Evolutionary conservation across 164 flowering plant species (phyloP).

Genomic region (Umbilicus rupestris): DNA sequence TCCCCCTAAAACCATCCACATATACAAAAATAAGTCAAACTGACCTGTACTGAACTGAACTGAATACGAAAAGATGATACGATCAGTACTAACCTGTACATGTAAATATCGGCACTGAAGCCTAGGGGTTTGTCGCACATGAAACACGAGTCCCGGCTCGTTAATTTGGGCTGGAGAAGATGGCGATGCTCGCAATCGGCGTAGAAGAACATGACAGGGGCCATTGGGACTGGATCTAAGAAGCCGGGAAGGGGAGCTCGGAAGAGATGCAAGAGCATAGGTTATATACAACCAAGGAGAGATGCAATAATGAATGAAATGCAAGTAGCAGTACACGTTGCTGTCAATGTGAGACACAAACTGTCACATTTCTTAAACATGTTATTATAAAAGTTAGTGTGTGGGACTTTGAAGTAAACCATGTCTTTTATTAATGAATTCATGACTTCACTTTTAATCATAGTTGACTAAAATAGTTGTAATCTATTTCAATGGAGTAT

Average conservation of each 20-base stretch:
- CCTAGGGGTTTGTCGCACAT: conserved; percentile 1
- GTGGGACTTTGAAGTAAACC: conserved; percentile 4
- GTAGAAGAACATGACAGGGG: neutral
- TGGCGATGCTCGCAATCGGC: neutral
- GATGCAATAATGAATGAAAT: neutral
- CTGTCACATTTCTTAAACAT: neutral
- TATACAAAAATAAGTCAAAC: neutral
- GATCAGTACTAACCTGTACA: neutral
- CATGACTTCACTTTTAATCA: neutral
- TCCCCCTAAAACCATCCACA: neutral
- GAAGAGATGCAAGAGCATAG: neutral
- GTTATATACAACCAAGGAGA: neutral
- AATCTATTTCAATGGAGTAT: too few species aligned
- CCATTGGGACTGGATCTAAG: neutral
- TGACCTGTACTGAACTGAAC: neutral
- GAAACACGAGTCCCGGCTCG: neutral
- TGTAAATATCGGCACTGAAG: neutral
- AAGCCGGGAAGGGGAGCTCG: neutral
- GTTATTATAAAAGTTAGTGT: neutral
- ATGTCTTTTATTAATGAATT: neutral
- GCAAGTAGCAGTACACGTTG: neutral
- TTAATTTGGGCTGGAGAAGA: neutral
- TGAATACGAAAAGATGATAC: too few species aligned
- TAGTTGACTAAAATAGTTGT: neutral
- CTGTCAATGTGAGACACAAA: conserved; percentile 1